Percentiles rank a stretch among this genome's conserved stretches.
phyloP scores from a whole-genome alignment of 495 filamentous ascomycete species.

The Oidiodendron maius region DNA sequence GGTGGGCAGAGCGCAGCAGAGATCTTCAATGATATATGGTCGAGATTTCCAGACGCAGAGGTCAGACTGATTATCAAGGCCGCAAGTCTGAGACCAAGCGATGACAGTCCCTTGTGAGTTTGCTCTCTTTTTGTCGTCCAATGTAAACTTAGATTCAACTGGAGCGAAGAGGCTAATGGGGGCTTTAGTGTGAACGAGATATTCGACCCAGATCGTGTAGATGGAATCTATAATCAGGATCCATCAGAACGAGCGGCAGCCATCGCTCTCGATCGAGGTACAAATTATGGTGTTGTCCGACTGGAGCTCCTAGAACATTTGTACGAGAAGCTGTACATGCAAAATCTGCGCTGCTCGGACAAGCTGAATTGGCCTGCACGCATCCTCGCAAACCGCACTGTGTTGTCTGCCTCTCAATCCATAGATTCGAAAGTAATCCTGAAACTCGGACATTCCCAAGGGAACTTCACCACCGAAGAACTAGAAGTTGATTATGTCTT shows the following conservation, averaged over 20 bases:
- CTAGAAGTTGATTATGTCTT: slow-evolving; percentile 77
- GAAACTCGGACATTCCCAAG: slow-evolving; percentile 22
- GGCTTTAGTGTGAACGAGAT: slow-evolving; percentile 80
- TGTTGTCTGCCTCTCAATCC: slow-evolving; percentile 34
- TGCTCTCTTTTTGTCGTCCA: slow-evolving; percentile 45
- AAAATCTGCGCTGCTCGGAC: slow-evolving; percentile 64
- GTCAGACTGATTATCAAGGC: slow-evolving; percentile 72
- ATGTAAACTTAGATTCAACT: neutral
- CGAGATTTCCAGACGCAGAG: slow-evolving; percentile 73
- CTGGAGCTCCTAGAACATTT: slow-evolving; percentile 80
- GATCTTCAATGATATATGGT: slow-evolving; percentile 85
- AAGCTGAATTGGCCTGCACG: slow-evolving; percentile 73
- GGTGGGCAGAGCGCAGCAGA: slow-evolving; percentile 91
- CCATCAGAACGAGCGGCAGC: slow-evolving; percentile 54
- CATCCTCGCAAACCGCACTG: slow-evolving; percentile 61
- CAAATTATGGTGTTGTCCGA: slow-evolving; percentile 92
- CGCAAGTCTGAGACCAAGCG: slow-evolving; percentile 78
- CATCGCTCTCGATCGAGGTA: slow-evolving; percentile 61
- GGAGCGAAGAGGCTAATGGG: neutral
- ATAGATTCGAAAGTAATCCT: slow-evolving; percentile 31
- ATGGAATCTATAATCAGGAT: slow-evolving; percentile 61
- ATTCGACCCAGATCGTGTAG: slow-evolving; percentile 81
- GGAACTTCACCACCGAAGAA: slow-evolving; percentile 10
- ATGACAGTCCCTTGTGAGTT: slow-evolving; percentile 77
- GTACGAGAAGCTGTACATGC: slow-evolving; percentile 79